Evolutionary conservation across 495 filamentous ascomycete species (phyloP).

Genomic region (Neurospora sp.): DNA sequence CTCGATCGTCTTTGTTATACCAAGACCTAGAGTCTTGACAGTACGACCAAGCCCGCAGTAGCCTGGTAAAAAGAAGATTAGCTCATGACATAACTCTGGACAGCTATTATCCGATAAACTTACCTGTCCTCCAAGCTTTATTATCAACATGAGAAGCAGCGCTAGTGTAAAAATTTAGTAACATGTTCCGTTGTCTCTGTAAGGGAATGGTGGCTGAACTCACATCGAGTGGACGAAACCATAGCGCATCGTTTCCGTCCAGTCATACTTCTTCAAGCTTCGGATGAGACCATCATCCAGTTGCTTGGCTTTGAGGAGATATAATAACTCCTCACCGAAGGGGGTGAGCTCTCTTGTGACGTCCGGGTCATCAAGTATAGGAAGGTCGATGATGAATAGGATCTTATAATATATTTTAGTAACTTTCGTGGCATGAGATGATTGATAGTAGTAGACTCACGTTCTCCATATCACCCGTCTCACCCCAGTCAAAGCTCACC

Average conservation of each 20-base stretch:
- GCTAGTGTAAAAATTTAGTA: constrained; percentile 6
- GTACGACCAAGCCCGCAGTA: constrained; percentile 58
- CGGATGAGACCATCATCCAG: constrained; percentile 49
- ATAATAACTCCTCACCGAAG: constrained; percentile 61
- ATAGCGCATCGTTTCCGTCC: constrained; percentile 51
- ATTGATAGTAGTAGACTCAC: constrained; percentile 20
- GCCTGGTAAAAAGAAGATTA: constrained; percentile 16
- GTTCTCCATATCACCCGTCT: constrained; percentile 72
- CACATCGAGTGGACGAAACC: constrained; percentile 77
- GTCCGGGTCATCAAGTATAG: constrained; percentile 33
- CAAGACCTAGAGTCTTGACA: constrained; percentile 46
- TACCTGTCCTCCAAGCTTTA: constrained; percentile 53
- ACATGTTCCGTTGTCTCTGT: background rate
- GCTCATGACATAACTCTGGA: background rate
- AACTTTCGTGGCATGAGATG: background rate
- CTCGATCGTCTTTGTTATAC: constrained; percentile 35
- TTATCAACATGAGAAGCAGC: constrained; percentile 42
- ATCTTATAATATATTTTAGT: constrained; percentile 32
- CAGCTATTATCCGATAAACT: background rate
- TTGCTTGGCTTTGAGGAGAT: constrained; percentile 60
- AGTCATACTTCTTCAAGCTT: constrained; percentile 63
- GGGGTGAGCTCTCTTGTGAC: constrained; percentile 32
- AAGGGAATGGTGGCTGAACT: constrained; percentile 10
- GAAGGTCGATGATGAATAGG: constrained; percentile 79
- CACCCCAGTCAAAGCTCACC: constrained; percentile 77